Evolutionary conservation across 2,329 filamentous ascomycete genomes (phyloP), one percentile per base, ranked within the genome.

Genomic region (Ilyonectria robusta): DNA sequence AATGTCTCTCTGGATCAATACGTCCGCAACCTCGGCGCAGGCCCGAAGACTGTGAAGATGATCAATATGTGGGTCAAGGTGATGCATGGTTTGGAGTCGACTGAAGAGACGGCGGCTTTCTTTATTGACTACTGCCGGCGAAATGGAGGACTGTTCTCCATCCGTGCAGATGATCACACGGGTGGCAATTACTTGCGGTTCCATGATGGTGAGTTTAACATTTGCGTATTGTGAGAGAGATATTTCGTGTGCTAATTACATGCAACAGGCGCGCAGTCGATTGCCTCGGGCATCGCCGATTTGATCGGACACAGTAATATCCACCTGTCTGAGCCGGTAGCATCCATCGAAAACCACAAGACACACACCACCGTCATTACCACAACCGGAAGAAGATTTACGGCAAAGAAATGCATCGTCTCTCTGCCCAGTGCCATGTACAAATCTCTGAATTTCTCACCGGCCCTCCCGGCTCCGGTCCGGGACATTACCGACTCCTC

Each of bases 341-440:
- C 65, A 1, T 75, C 75, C 31, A 74, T 78, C 13, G 59, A 76
- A 13, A 60, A 78, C 37, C 42, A 31, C 21, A 56, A 69, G 10
- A 47, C 55, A 0, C 61, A 73, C 17, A 67, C 71, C 0, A 46
- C 37, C 0, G 71, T 78, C 2, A 73, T 54, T 9, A 76, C 75
- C 0, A 75, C 69, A 0, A 70, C 65, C 1, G 73, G 72, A 9
- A 72, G 69, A 21, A 62, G 73, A 0, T 76, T 81, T 23, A 66
- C 77, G 3, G 81, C 78, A 0, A 78, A 75, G 23, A 84, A 83
- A 50, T 77, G 82, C 29, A 82, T 89, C 55, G 67, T 87, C 3
- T 85, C 86, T 1, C 75, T 89, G 6, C 84, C 87, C 0, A 85
- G 82, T 6, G 81, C 86, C 7, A 76, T 87, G 48, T 82, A 84